phyloP scores from a whole-genome alignment of 371 early-diverging fungal species.

The Syncephalastrum monosporum region DNA sequence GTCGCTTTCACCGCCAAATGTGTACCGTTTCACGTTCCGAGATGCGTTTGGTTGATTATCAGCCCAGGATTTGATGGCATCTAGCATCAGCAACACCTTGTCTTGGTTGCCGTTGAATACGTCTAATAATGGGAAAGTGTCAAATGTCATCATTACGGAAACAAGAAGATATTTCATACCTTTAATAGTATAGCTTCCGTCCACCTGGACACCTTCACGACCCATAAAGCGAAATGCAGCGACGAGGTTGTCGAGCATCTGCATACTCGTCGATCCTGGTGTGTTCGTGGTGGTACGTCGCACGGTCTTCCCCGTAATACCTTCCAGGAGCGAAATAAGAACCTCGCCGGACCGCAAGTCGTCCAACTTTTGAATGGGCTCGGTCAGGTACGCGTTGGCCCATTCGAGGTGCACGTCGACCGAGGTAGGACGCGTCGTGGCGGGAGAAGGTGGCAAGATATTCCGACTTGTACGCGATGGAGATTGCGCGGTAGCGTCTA shows the following conservation, averaged over 20 bases:
- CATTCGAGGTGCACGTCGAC: too few relatives aligned
- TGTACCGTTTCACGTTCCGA: too few relatives aligned
- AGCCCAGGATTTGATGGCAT: slow-evolving; percentile 38
- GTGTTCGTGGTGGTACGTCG: slow-evolving; percentile 19
- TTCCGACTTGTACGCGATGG: too few relatives aligned
- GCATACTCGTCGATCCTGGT: slow-evolving; percentile 25
- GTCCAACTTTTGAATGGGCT: slow-evolving; percentile 6
- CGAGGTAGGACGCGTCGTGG: too few relatives aligned
- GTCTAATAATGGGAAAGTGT: slow-evolving; percentile 18
- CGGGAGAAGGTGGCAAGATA: too few relatives aligned
- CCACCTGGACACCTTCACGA: slow-evolving; percentile 50
- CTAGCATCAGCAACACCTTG: slow-evolving; percentile 47
- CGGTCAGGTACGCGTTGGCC: too few relatives aligned
- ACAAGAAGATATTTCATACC: slow-evolving; percentile 18
- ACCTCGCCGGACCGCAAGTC: slow-evolving; percentile 53
- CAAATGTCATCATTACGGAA: background rate
- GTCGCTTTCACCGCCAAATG: too few relatives aligned
- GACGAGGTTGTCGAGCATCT: slow-evolving; percentile 47
- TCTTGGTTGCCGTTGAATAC: slow-evolving; percentile 51
- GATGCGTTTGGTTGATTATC: slow-evolving; percentile 4
- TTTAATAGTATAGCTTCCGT: slow-evolving; percentile 54
- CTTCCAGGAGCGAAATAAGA: slow-evolving; percentile 49
- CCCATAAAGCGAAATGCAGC: slow-evolving; percentile 62
- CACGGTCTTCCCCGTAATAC: slow-evolving; percentile 47
- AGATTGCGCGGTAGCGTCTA: too few relatives aligned